These are phyloP conservation scores for Kwoniella botswanensis DNA, from an alignment of 768 basidiomycete species.

Conservation along the genomic window DNA sequence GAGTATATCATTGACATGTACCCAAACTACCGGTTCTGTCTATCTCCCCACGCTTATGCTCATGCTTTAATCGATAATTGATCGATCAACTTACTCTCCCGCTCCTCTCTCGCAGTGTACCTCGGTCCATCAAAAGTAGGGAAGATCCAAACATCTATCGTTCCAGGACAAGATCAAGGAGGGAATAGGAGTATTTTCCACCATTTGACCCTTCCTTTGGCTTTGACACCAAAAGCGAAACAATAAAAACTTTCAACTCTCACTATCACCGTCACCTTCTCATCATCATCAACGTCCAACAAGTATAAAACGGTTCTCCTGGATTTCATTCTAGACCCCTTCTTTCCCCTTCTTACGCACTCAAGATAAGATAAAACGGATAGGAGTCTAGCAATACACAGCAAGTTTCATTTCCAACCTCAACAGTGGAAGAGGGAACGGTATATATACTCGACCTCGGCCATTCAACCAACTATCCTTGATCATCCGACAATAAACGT, in stretches of 20 bases:
- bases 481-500: background rate
- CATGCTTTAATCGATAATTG: background rate
- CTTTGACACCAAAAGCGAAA: background rate
- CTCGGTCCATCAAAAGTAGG: background rate
- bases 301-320: background rate
- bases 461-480: background rate
- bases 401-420: too few relatives aligned
- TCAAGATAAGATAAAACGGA: background rate
- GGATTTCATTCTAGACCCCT: background rate
- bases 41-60: too few relatives aligned
- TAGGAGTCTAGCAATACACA: too few relatives aligned
- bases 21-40: conserved; percentile 1
- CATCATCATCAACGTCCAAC: background rate
- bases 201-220: background rate
- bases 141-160: background rate
- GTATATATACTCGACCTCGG: background rate
- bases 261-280: background rate
- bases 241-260: background rate
- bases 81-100: background rate
- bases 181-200: background rate
- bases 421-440: too few relatives aligned
- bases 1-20: background rate
- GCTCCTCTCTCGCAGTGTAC: background rate
- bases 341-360: background rate
- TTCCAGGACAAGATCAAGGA: too few relatives aligned